Conservation (phyloP, 306 rosid species). For the Coriaria nepalensis region DNA sequence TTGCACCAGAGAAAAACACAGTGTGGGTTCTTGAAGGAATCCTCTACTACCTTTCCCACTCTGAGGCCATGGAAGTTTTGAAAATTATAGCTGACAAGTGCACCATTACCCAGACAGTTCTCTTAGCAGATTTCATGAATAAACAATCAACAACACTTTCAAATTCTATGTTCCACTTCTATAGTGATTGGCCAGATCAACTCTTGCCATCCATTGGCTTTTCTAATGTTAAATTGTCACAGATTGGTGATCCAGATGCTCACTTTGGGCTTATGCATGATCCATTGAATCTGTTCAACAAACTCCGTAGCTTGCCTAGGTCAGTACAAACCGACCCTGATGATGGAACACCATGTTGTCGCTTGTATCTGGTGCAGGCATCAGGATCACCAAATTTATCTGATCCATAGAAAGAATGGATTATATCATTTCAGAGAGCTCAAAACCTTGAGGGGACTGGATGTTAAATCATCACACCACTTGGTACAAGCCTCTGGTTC, state of each 20-base stretch:
- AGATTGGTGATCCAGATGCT: conserved; percentile 97
- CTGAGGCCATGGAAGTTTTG: conserved; percentile 72
- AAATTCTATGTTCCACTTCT: conserved; percentile 63
- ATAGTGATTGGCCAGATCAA: conserved; percentile 97
- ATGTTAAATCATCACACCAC: conserved; percentile 1
- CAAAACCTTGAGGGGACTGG: conserved; percentile 3
- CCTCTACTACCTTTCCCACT: conserved; percentile 64
- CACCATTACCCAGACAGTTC: conserved; percentile 47
- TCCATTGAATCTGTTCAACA: conserved; percentile 75
- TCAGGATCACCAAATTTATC: conserved; percentile 66
- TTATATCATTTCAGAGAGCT: neutral
- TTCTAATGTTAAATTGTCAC: conserved; percentile 63
- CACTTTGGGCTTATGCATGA: conserved; percentile 74
- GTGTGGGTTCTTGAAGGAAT: conserved; percentile 90
- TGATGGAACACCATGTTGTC: conserved; percentile 82
- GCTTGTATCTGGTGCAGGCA: conserved; percentile 85
- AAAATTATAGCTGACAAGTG: conserved; percentile 69
- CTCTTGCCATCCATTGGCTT: conserved; percentile 90
- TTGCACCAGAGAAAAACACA: conserved; percentile 67
- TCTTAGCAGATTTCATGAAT: conserved; percentile 92
- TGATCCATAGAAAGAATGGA: conserved; percentile 16
- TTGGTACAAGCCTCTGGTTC: conserved; percentile 80
- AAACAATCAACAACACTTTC: conserved; percentile 71
- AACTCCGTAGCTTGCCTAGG: conserved; percentile 77
- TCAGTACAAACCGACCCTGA: conserved; percentile 74